A percentile compares a stretch with the other conserved stretches of the same genome.
These are phyloP conservation scores for Ricinus communis DNA, from an alignment of 345 rosid species.

Conservation along the genomic window DNA sequence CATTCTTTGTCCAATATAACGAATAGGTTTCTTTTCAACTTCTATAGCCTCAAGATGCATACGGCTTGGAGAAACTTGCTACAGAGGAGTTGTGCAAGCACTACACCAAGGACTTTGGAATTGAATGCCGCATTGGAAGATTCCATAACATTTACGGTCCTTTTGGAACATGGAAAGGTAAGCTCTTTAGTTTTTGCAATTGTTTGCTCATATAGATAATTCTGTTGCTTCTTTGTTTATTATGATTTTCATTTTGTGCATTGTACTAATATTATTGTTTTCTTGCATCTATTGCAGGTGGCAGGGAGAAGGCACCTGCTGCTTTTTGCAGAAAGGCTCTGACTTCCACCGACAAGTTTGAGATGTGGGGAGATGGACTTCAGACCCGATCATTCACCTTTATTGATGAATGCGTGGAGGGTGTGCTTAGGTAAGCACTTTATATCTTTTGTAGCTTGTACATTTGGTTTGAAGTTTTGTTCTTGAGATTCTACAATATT, in stretches of 20 bases:
- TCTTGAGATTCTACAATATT: background rate
- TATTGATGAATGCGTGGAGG: slow-evolving; percentile 98
- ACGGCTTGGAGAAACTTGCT: slow-evolving; percentile 98
- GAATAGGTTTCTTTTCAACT: background rate
- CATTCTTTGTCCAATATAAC: slow-evolving; percentile 1
- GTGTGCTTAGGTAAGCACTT: slow-evolving; percentile 74
- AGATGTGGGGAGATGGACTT: slow-evolving; percentile 99
- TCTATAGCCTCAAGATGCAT: slow-evolving; percentile 97
- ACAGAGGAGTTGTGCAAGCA: slow-evolving; percentile 98
- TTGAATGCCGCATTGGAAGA: slow-evolving; percentile 93
- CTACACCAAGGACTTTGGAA: slow-evolving; percentile 90
- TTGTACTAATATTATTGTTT: slow-evolving; percentile 10
- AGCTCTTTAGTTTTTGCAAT: slow-evolving; percentile 10
- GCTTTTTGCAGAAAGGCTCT: slow-evolving; percentile 93
- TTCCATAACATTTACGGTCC: slow-evolving; percentile 99
- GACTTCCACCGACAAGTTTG: slow-evolving; percentile 83
- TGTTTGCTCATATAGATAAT: background rate
- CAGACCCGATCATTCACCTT: slow-evolving; percentile 98
- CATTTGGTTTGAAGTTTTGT: background rate
- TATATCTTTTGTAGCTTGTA: background rate
- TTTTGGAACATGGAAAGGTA: slow-evolving; percentile 99
- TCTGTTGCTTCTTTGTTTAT: slow-evolving; percentile 7
- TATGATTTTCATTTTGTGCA: slow-evolving; percentile 1
- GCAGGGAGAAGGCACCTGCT: slow-evolving; percentile 99
- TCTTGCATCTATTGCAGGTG: slow-evolving; percentile 51